These are phyloP conservation scores for Penicillium sp. DNA, from an alignment of 2,329 filamentous ascomycete genomes.

Conservation along the genomic window DNA sequence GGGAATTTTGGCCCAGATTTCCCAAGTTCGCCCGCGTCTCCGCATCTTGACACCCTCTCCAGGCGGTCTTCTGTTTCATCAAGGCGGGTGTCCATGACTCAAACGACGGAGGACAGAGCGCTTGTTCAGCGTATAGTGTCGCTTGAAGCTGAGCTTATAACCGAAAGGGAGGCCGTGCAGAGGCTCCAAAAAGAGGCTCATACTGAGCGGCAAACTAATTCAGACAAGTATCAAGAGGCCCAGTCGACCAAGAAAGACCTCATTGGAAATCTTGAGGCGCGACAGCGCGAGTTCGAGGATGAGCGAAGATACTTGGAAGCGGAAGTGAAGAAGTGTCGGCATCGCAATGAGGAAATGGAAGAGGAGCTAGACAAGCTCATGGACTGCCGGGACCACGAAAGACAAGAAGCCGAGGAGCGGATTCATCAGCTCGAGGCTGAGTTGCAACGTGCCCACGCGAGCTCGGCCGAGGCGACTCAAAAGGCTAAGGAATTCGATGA, in stretches of 20 bases:
- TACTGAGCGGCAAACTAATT: slow-evolving; percentile 58
- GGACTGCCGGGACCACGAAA: slow-evolving; percentile 81
- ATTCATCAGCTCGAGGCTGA: slow-evolving; percentile 70
- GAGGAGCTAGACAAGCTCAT: slow-evolving; percentile 86
- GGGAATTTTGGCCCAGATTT: slow-evolving; percentile 49
- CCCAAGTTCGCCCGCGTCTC: slow-evolving; percentile 43
- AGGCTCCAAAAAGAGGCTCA: slow-evolving; percentile 70
- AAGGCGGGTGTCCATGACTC: slow-evolving; percentile 61
- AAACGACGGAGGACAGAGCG: slow-evolving; percentile 60
- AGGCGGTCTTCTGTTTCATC: slow-evolving; percentile 62
- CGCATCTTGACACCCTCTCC: slow-evolving; percentile 46
- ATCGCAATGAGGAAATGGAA: slow-evolving; percentile 82
- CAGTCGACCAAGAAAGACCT: slow-evolving; percentile 93
- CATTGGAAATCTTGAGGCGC: slow-evolving; percentile 89
- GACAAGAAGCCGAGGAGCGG: slow-evolving; percentile 66
- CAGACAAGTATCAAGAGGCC: slow-evolving; percentile 74
- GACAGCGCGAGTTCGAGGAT: slow-evolving; percentile 82
- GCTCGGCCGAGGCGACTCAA: slow-evolving; percentile 46
- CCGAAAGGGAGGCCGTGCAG: slow-evolving; percentile 68
- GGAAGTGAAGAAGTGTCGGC: slow-evolving; percentile 74
- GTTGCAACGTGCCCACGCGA: slow-evolving; percentile 60
- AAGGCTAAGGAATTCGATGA: slow-evolving; percentile 50
- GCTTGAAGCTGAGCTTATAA: slow-evolving; percentile 75
- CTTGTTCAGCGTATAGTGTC: slow-evolving; percentile 62
- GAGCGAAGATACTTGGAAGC: slow-evolving; percentile 81